phyloP scores from a whole-genome alignment of 2,329 filamentous ascomycete species.

The Mollisiaceae sp. region DNA sequence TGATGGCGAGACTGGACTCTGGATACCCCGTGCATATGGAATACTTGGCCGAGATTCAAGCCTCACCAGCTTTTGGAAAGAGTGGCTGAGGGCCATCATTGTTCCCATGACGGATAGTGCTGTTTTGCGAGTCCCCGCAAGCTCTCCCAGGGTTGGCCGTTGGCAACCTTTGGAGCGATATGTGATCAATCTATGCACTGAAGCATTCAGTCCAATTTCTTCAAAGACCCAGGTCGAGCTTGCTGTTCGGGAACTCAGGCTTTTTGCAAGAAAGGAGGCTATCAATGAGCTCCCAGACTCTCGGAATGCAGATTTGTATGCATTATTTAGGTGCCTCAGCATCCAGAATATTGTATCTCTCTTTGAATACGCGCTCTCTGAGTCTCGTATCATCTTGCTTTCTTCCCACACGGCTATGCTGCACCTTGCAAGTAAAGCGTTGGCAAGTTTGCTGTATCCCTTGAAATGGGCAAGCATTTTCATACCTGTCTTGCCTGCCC shows the following conservation, averaged over 20 bases:
- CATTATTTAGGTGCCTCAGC: constrained; percentile 86
- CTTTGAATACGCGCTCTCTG: constrained; percentile 90
- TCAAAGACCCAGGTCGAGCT: constrained; percentile 97
- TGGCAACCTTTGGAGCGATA: constrained; percentile 98
- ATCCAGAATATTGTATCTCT: constrained; percentile 91
- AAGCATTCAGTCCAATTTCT: constrained; percentile 88
- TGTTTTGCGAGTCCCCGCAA: constrained; percentile 81
- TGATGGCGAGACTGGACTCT: constrained; percentile 92
- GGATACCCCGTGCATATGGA: constrained; percentile 93
- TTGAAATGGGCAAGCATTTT: constrained; percentile 93
- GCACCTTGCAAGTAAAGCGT: constrained; percentile 87
- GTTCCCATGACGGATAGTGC: constrained; percentile 93
- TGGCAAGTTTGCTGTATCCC: constrained; percentile 85
- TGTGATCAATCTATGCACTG: constrained; percentile 94
- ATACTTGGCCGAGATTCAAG: constrained; percentile 84
- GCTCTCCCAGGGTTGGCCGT: constrained; percentile 86
- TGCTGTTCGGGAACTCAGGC: constrained; percentile 82
- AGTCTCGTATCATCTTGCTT: constrained; percentile 93
- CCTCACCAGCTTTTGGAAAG: constrained; percentile 94
- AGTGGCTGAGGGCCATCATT: constrained; percentile 93
- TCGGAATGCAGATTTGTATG: constrained; percentile 89
- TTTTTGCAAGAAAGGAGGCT: constrained; percentile 93
- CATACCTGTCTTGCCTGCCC: constrained; percentile 87
- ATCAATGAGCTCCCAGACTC: constrained; percentile 91
- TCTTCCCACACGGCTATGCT: constrained; percentile 97